These are phyloP conservation scores for Avena atlantica DNA, from an alignment of 176 grass and related monocot genomes.

Conservation along the genomic window DNA sequence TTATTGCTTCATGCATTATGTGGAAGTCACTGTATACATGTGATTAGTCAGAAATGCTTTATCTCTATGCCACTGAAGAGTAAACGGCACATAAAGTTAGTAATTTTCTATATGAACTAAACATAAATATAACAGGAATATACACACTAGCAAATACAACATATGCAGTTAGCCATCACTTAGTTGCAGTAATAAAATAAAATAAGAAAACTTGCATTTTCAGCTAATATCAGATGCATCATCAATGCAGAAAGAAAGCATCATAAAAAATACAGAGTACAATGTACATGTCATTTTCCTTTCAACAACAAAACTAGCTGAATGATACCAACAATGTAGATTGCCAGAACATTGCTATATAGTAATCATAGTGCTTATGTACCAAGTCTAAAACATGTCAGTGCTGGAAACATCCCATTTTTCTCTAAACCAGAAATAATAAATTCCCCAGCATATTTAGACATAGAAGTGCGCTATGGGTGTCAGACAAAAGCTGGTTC, in stretches of 20 bases:
- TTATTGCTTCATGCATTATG: conserved; percentile 21
- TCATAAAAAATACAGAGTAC: conserved; percentile 7
- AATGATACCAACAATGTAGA: neutral
- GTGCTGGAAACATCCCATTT: neutral
- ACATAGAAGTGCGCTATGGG: neutral
- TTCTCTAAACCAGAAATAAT: neutral
- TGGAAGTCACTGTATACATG: conserved; percentile 27
- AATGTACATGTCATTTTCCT: neutral
- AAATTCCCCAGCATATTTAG: conserved; percentile 3
- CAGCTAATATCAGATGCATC: neutral
- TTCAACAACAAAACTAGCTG: neutral
- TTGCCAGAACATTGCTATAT: conserved; percentile 6
- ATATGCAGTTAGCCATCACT: neutral
- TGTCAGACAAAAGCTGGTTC: neutral
- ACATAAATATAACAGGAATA: neutral
- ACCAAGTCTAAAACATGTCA: neutral
- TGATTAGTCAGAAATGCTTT: conserved; percentile 12
- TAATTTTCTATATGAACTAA: neutral
- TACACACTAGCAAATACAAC: conserved; percentile 27
- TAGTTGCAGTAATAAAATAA: neutral
- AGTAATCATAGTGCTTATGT: neutral
- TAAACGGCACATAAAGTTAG: neutral
- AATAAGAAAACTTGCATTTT: neutral
- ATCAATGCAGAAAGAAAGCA: conserved; percentile 25
- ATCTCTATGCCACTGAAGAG: conserved; percentile 5